Conservation (phyloP, 2,329 filamentous ascomycete genomes). For the Penicillium aurantiogriseum region DNA sequence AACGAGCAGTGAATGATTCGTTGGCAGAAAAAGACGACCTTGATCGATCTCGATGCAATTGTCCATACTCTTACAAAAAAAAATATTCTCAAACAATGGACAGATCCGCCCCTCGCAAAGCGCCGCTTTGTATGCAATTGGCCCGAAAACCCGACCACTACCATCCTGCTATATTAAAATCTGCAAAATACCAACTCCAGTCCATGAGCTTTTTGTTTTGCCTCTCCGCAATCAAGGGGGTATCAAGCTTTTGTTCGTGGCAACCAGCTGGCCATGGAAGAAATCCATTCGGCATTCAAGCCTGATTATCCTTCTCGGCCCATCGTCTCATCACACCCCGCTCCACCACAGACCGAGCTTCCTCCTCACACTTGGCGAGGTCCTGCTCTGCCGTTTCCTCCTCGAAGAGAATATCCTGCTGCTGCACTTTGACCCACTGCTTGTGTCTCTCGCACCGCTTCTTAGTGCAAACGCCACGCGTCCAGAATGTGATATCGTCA, state of each 20-base stretch:
- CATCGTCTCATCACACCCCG: slow-evolving; percentile 45
- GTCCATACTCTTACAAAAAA: slow-evolving; percentile 16
- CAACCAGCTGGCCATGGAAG: neutral
- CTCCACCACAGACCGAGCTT: slow-evolving; percentile 44
- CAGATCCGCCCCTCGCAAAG: slow-evolving; percentile 13
- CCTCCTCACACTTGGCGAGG: slow-evolving; percentile 40
- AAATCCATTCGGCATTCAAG: neutral
- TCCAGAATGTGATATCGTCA: slow-evolving; percentile 33
- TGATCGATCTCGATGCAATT: slow-evolving; percentile 16
- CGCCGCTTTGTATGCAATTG: slow-evolving; percentile 25
- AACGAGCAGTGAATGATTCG: neutral
- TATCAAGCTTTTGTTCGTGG: slow-evolving; percentile 26
- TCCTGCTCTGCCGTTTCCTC: slow-evolving; percentile 41
- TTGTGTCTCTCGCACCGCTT: slow-evolving; percentile 50
- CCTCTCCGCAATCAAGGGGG: slow-evolving; percentile 24
- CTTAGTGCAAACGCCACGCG: slow-evolving; percentile 47
- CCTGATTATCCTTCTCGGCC: slow-evolving; percentile 33
- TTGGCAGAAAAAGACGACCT: neutral
- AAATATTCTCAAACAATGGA: slow-evolving; percentile 4
- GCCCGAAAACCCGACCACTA: neutral
- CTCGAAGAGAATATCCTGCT: slow-evolving; percentile 47
- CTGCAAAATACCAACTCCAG: slow-evolving; percentile 29
- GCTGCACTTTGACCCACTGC: slow-evolving; percentile 49
- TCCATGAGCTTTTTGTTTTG: slow-evolving; percentile 16
- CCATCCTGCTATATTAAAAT: neutral